A percentile compares a stretch with the other conserved stretches of the same genome.
These are phyloP conservation scores for Neurospora pannonica DNA, from an alignment of 495 filamentous ascomycete species.

Conservation along the genomic window DNA sequence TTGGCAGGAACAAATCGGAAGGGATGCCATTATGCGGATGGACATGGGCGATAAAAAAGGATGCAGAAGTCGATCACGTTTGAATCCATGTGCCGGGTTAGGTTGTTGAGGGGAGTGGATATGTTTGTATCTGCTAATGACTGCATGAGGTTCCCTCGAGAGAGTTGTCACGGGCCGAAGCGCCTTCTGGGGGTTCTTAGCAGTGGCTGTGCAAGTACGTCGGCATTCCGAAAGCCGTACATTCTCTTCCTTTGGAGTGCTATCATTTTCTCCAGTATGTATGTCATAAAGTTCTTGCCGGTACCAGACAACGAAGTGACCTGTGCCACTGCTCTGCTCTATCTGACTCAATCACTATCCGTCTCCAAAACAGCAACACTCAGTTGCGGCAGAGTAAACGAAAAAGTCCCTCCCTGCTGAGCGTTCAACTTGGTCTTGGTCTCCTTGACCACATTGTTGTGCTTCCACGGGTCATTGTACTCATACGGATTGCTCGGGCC, in stretches of 20 bases:
- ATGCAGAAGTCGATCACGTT: background rate
- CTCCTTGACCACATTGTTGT: constrained; percentile 29
- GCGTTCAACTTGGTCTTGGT: constrained; percentile 35
- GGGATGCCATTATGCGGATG: background rate
- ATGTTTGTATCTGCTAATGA: background rate
- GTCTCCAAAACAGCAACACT: constrained; percentile 44
- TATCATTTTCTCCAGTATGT: background rate
- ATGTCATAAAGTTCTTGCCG: no score
- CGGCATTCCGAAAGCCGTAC: background rate
- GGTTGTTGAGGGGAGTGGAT: background rate
- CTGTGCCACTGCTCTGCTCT: background rate
- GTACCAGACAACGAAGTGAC: background rate
- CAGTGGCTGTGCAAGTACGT: background rate
- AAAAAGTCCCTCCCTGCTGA: constrained; percentile 34
- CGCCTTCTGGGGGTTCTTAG: background rate
- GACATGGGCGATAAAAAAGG: background rate
- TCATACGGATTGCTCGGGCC: constrained; percentile 39
- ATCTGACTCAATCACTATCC: background rate
- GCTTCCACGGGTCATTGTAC: constrained; percentile 26
- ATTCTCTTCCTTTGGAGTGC: background rate
- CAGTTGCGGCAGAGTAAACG: constrained; percentile 39
- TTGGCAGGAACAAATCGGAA: background rate
- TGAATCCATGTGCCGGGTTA: background rate
- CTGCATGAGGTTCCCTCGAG: background rate
- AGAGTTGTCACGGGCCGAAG: background rate